Evolutionary conservation across 176 grass and related monocot species (phyloP).

Genomic region (barley (Hordeum vulgare)): MorexV3_pseudomolecules_assembly NC_058518.1:298989505-298990004

Average conservation of each 20-base stretch:
- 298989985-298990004: neutral
- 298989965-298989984: constrained; percentile 3
- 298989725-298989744: neutral
- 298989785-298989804: neutral
- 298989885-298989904: neutral
- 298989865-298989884: neutral
- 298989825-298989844: neutral
- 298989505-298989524: neutral
- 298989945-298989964: neutral
- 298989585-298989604: neutral
- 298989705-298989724: neutral
- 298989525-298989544: neutral
- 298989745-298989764: neutral
- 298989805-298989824: neutral
- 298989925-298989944: neutral
- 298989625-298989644: neutral
- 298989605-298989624: neutral
- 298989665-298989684: neutral
- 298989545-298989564: neutral
- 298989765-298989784: neutral
- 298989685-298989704: neutral
- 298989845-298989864: neutral
- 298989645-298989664: neutral
- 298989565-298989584: neutral
- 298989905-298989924: neutral